Evolutionary conservation across 257 asterid species (phyloP).

Genomic region (Solanum sitiens): DNA sequence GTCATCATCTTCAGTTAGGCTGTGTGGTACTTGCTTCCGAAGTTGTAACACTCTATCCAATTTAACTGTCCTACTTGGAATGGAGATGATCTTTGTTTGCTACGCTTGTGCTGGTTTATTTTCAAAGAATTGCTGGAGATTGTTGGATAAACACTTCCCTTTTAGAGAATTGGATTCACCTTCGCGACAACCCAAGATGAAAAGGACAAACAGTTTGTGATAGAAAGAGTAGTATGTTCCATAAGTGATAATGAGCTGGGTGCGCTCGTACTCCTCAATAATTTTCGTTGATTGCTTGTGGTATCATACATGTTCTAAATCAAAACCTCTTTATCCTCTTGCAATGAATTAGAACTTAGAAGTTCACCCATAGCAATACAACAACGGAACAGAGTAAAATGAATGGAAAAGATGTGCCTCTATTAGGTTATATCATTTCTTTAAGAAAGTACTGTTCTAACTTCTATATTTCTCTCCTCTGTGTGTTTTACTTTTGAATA

Average conservation of each 20-base stretch:
- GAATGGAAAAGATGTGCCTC: not conserved
- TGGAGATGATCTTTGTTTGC: not conserved
- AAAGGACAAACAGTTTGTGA: not conserved
- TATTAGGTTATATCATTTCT: not conserved
- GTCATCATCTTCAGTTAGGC: not conserved
- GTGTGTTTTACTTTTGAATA: not conserved
- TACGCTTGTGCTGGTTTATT: not conserved
- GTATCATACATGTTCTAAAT: not conserved
- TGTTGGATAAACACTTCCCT: not conserved
- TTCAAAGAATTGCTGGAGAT: not conserved
- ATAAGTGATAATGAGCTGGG: not conserved
- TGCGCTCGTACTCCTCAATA: not conserved
- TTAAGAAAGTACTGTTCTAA: not conserved
- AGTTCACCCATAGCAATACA: not conserved
- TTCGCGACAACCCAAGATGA: not conserved
- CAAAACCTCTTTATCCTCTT: not conserved
- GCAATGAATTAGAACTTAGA: not conserved
- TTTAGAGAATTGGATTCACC: not conserved
- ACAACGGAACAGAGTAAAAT: not conserved
- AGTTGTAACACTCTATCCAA: not conserved
- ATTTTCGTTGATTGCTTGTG: not conserved
- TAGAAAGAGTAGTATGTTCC: not conserved
- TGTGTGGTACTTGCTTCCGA: not conserved
- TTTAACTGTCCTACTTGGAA: not conserved
- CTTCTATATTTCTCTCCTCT: not conserved